phyloP scores from a whole-genome alignment of 139 green algal species.

The Haematococcus sp. region DNA sequence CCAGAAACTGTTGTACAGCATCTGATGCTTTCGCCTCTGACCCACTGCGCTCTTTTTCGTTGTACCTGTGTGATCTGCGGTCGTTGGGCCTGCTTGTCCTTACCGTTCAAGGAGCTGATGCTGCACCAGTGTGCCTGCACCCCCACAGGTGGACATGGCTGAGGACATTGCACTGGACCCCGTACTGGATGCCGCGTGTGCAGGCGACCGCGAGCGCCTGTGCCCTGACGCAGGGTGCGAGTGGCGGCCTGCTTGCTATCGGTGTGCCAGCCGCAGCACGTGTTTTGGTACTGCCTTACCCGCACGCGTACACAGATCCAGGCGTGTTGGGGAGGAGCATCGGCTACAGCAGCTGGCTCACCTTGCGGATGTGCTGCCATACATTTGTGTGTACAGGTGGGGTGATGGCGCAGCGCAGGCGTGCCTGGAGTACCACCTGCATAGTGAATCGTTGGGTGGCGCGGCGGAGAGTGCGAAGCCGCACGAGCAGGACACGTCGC shows the following conservation, averaged over 20 bases:
- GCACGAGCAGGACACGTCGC: background rate
- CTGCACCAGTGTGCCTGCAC: no score
- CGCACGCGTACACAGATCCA: no score
- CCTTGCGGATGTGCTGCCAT: background rate
- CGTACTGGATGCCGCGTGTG: conserved; percentile 20
- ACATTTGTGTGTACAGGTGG: conserved; percentile 17
- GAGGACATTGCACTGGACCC: conserved; percentile 43
- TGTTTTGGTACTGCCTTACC: no score
- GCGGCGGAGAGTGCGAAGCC: background rate
- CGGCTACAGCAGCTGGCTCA: no score
- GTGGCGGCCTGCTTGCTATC: background rate
- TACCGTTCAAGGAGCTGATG: no score
- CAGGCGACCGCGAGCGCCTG: conserved; percentile 23
- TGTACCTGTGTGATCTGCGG: no score
- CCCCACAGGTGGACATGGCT: conserved; percentile 26
- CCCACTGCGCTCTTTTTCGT: no score
- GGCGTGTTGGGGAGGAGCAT: no score
- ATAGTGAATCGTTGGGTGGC: conserved; percentile 1
- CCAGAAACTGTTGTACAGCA: no score
- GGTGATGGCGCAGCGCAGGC: conserved; percentile 29
- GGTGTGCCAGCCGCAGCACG: no score
- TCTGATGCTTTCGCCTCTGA: no score
- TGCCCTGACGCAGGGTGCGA: conserved; percentile 33
- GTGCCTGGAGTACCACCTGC: conserved; percentile 26
- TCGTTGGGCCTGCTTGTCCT: no score